Evolutionary conservation across 2,329 filamentous ascomycete genomes (phyloP).

Genomic region (Fusarium humuli): DNA sequence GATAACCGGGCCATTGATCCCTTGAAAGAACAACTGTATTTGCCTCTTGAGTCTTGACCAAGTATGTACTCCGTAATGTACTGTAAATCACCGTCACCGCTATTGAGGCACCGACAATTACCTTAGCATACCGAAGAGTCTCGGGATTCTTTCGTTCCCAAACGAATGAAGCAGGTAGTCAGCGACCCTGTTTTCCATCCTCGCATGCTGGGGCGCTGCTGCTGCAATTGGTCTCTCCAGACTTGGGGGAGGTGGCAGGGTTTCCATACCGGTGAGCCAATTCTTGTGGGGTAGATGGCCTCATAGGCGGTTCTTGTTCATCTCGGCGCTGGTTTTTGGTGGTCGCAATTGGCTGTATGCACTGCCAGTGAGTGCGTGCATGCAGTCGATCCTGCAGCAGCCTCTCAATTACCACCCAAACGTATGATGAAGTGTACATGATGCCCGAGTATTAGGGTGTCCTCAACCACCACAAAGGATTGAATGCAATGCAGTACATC

Average conservation of each 20-base stretch:
- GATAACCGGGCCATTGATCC: conserved; percentile 9
- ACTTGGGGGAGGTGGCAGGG: conserved; percentile 8
- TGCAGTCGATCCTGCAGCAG: conserved; percentile 8
- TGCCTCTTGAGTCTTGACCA: conserved; percentile 1
- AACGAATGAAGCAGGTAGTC: conserved; percentile 33
- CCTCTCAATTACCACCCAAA: conserved; percentile 1
- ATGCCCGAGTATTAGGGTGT: not conserved
- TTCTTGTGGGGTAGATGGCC: conserved; percentile 39
- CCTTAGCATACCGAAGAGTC: conserved; percentile 3
- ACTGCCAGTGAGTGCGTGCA: conserved; percentile 2
- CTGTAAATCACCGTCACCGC: conserved; percentile 14
- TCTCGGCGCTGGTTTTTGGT: conserved; percentile 18
- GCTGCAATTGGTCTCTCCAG: conserved; percentile 36
- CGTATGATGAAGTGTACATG: conserved; percentile 22
- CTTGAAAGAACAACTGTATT: not conserved
- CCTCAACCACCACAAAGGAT: too few relatives aligned
- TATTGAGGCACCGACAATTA: conserved; percentile 1
- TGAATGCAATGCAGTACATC: not conserved
- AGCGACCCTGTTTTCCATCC: conserved; percentile 21
- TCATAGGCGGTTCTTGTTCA: conserved; percentile 28
- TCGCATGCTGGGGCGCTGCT: conserved; percentile 10
- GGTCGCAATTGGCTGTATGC: conserved; percentile 7
- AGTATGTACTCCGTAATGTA: not conserved
- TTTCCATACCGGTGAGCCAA: conserved; percentile 39
- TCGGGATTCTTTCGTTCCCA: conserved; percentile 15